A percentile compares a stretch with the other conserved stretches of the same genome.
These are phyloP conservation scores for Miscanthus sacchariflorus DNA, from an alignment of 202 grass and related monocot species.

Conservation along the genomic window DNA sequence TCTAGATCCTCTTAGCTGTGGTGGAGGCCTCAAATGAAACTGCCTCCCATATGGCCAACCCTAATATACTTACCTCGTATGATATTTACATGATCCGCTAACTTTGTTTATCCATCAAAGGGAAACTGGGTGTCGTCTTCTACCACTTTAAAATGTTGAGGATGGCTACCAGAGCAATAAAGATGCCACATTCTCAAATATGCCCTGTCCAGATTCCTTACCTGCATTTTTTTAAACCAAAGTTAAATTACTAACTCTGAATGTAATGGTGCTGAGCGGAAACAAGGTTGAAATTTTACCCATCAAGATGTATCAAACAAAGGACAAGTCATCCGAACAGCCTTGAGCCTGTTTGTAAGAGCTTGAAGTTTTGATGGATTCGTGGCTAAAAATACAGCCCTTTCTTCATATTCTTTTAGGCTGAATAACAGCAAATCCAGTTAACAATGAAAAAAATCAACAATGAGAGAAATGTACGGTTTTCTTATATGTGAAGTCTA, in stretches of 20 bases:
- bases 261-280: not conserved
- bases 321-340: slow-evolving; percentile 23
- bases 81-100: slow-evolving; percentile 28
- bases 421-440: not conserved
- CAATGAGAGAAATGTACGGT: not conserved
- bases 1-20: slow-evolving; percentile 6
- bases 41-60: slow-evolving; percentile 13
- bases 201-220: slow-evolving; percentile 21
- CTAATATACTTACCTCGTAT: slow-evolving; percentile 33
- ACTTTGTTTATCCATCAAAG: slow-evolving; percentile 3
- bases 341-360: slow-evolving; percentile 12
- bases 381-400: not conserved
- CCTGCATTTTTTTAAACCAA: not conserved
- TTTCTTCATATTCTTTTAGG: slow-evolving; percentile 16
- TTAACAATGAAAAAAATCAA: not conserved
- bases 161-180: slow-evolving; percentile 7
- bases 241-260: not conserved
- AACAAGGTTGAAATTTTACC: not conserved
- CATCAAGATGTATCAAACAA: slow-evolving; percentile 31
- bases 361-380: not conserved
- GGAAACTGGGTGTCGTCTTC: not conserved
- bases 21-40: not conserved
- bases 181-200: slow-evolving; percentile 18
- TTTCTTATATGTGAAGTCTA: not conserved
- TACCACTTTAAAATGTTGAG: slow-evolving; percentile 25